Evolutionary conservation across 176 grass and related monocot genomes (phyloP), one percentile per base, ranked within the genome.

Genomic region (Tuctoria greenei): DNA sequence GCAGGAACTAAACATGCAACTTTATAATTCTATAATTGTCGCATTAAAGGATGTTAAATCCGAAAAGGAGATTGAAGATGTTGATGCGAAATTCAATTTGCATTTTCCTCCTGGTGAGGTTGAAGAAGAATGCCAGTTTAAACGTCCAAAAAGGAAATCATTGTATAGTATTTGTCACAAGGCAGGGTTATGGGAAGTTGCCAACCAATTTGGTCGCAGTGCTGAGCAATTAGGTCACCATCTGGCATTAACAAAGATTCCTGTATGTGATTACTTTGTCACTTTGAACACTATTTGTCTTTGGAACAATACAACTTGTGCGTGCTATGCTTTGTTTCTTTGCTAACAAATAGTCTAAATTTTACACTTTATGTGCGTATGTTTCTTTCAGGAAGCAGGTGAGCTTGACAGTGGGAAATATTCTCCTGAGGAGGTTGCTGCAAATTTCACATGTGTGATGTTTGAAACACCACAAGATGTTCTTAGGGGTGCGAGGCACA

Each of bases 11-110:
- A 99, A 92, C 15, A 64, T 34, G 1, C 89, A 87, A 63, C 76
- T 95, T 57, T 99, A 90, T 68, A 82, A 86, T 39, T 99, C 96
- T 64, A 87, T 99, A 46, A 90, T 74, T 50, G 84, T 86, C 10
- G 87, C 89, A 63, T 77, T 99, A 26, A 81, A 89, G 38, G 92
- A 95, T 58, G 96, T 89, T 82, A 92, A 95, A 86, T 92, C 92
- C 71, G 96, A 99, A 84, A 92, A 88, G 80, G 96, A 99, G 74
- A 87, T 99, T 51, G 92, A 99, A 59, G 96, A 99, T 83, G 92
- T 95, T 50, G 96, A 99, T 60, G 92, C 77, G 21, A 99, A 99
- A 64, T 99, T 99, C 70, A 99, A 99, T 84, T 69, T 99, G 42
- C 96, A 99, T 86, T 99, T 95, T 69, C 96, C 92, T 71, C 89